Base-by-base conservation (phyloP, 2,329 filamentous ascomycete species). In the Cadophora luteo-olivacea region DNA sequence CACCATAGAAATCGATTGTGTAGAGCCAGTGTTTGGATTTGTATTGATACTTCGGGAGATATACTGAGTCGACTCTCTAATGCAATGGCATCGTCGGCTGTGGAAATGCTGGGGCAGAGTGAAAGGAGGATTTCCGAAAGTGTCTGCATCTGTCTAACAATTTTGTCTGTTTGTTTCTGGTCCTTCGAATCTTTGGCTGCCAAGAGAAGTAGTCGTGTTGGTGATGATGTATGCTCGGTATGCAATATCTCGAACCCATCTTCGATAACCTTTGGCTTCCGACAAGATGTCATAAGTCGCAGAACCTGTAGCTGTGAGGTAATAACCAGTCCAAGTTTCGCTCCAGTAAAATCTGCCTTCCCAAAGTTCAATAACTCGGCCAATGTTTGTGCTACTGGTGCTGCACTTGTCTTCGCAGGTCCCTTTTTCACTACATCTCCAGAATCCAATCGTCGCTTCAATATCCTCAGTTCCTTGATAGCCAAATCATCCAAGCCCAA, bases 401-500 rank as follows among this genome's bases (percentile, higher is more conserved):
- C 77, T 2, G 78, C 68, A 49, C 80, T 77, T 0, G 76, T 65
- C 49, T 76, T 73, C 8, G 73, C 62, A n/a, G 57, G 19, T 19
- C 61, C 58, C 58, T 62, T 72, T 79, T 80, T 55, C 72, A 64
- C n/a, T 48, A 58, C 61, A 60, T 72, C 72, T 64, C 68, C 81
- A 82, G 48, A 73, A 58, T 91, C 87, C 54, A 94, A 74, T 38
- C 88, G 84, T 69, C 81, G 84, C 77, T 92, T 93, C 72, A 94
- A 77, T 12, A 89, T 80, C 51, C 86, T 83, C 68, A 94, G 77
- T 74, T 94, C 92, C 75, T 89, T 92, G 52, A 88, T 79, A 0
- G 92, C 91, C 67, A 90, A 82, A n/a, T 89, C 86, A 57, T 91
- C 86, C 63, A 94, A 78, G 0, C 87, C 87, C 60, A 93, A 81